Evolutionary conservation across 441 rosid genomes (phyloP).

Genomic region (Capsella rubella): DNA sequence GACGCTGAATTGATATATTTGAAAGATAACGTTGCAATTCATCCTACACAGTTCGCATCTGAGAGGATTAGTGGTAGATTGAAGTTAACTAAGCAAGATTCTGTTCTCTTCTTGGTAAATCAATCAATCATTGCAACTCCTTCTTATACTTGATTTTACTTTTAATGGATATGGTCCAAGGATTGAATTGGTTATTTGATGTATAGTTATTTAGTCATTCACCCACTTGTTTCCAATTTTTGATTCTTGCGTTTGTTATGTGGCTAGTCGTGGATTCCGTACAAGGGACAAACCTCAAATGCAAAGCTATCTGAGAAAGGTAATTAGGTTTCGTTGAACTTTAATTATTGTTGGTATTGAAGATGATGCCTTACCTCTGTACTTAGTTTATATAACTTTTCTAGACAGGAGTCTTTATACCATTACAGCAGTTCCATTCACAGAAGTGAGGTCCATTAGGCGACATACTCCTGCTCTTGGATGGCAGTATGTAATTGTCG

Average conservation of each 20-base stretch:
- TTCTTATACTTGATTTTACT: background rate
- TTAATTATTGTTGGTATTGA: constrained; percentile 13
- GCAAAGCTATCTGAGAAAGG: constrained; percentile 87
- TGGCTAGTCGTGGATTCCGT: constrained; percentile 90
- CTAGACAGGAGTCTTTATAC: constrained; percentile 91
- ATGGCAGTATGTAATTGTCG: constrained; percentile 94
- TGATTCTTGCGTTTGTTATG: background rate
- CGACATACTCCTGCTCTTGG: constrained; percentile 92
- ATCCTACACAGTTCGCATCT: constrained; percentile 90
- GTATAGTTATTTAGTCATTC: background rate
- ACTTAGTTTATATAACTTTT: constrained; percentile 39
- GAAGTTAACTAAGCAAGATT: constrained; percentile 86
- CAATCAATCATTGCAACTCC: background rate
- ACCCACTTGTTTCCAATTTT: background rate
- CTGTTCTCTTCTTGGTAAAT: constrained; percentile 74
- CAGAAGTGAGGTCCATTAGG: constrained; percentile 83
- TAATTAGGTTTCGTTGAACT: constrained; percentile 35
- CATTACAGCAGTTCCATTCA: constrained; percentile 76
- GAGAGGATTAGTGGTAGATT: constrained; percentile 94
- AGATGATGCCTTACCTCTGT: constrained; percentile 26
- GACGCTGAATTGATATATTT: constrained; percentile 73
- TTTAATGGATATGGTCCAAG: background rate
- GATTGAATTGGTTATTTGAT: background rate
- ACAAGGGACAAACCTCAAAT: constrained; percentile 74
- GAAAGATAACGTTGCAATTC: constrained; percentile 92